Conservation (phyloP, 2,329 filamentous ascomycete species). For the Neofusicoccum laricinum region DNA sequence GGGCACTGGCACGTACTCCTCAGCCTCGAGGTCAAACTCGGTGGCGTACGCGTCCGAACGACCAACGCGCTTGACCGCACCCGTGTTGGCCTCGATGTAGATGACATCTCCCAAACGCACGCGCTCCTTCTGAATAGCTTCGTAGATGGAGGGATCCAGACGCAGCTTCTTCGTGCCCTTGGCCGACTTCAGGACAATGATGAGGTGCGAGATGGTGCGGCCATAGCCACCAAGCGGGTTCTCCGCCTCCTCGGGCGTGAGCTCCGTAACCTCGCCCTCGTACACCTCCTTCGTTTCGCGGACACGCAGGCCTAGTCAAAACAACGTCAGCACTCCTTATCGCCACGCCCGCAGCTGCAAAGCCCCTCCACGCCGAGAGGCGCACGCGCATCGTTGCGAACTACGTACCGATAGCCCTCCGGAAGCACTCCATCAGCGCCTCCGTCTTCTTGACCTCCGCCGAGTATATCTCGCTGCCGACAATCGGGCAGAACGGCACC, state of each 20-base stretch:
- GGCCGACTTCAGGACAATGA: slow-evolving; percentile 92
- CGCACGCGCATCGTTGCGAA: no score
- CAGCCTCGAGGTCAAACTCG: slow-evolving; percentile 96
- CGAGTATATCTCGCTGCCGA: slow-evolving; percentile 96
- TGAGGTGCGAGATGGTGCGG: slow-evolving; percentile 91
- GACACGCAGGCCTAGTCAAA: slow-evolving; percentile 69
- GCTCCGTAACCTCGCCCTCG: slow-evolving; percentile 96
- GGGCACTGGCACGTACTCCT: slow-evolving; percentile 97
- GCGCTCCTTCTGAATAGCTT: slow-evolving; percentile 97
- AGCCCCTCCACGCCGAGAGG: no score
- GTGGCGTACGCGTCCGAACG: slow-evolving; percentile 96
- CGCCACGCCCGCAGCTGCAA: no score
- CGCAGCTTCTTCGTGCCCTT: slow-evolving; percentile 97
- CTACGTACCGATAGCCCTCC: slow-evolving; percentile 77
- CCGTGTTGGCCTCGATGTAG: slow-evolving; percentile 99
- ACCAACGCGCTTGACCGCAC: slow-evolving; percentile 94
- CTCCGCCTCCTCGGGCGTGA: slow-evolving; percentile 96
- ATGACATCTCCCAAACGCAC: slow-evolving; percentile 96
- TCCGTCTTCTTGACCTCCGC: slow-evolving; percentile 99
- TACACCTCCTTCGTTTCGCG: slow-evolving; percentile 99
- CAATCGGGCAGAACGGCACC: slow-evolving; percentile 97
- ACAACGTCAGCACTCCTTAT: neutral
- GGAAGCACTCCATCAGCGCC: slow-evolving; percentile 98
- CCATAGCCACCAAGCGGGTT: slow-evolving; percentile 96
- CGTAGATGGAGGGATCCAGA: slow-evolving; percentile 96